Base-by-base conservation (phyloP, 2,329 filamentous ascomycete species). In the Paraphoma sp. region DNA sequence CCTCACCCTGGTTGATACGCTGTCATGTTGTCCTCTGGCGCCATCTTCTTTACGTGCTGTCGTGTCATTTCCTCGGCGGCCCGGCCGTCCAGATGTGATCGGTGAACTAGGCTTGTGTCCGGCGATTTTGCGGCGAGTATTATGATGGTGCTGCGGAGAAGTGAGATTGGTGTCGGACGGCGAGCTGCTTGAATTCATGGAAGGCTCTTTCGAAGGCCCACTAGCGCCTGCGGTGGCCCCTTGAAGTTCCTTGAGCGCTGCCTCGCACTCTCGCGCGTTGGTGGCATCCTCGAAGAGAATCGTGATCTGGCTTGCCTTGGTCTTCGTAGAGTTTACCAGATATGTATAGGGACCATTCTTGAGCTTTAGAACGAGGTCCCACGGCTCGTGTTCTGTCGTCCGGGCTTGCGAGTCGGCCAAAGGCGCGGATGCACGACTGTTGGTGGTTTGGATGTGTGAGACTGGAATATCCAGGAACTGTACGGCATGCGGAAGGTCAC, bases 381-480 rank as follows among this genome's bases (percentile, higher is more conserved):
- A 71, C 4, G 71, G 64, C 16, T 63, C 59, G 9, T 57, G 43
- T 9, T 57, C 48, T 7, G 52, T 62, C 4, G n/a, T 45, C 45
- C 40, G 51, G 11, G 54, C 53, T 57, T 72, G 69, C 7, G 67
- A 68, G 50, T 68, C 62, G 41, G 70, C 48, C 16, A 69, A 45
- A 23, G 49, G 31, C 8, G 29, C 55, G 11, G 67, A 61, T 16
- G 59, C 60, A 40, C 56, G 56, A 14, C 53, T 44, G 1, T 43
- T 30, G 4, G 51, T 53, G 9, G 53, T 47, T 12, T 55, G 17
- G 38, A 76, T 67, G 28, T 67, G 60, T 11, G 44, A 29, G 17
- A 73, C 31, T 7, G 72, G 69, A 29, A 77, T 57, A 29, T 75
- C 72, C 11, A 76, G 45, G 48, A 72, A 73, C 1, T 54, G 45